These are phyloP conservation scores for Penicillium turbatum DNA, from an alignment of 495 filamentous ascomycete genomes.

Conservation along the genomic window DNA sequence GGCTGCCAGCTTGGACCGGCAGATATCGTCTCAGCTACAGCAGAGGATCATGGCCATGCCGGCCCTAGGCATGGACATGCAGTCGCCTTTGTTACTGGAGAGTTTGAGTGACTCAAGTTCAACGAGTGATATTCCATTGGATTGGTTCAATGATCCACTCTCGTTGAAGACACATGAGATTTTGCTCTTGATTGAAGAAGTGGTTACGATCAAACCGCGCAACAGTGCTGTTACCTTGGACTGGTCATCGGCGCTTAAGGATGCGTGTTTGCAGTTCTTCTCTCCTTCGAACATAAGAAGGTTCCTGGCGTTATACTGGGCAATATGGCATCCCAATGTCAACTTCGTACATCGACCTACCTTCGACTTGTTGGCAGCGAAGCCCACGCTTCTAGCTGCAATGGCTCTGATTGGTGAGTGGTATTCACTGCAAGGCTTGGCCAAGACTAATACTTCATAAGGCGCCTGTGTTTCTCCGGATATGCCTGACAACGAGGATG, in stretches of 20 bases:
- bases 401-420: constrained; percentile 19
- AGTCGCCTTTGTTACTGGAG: constrained; percentile 4
- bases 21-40: neutral
- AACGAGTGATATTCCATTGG: neutral
- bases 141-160: constrained; percentile 18
- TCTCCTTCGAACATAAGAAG: constrained; percentile 19
- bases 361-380: constrained; percentile 16
- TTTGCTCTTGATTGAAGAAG: constrained; percentile 20
- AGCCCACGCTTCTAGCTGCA: constrained; percentile 16
- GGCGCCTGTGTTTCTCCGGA: constrained; percentile 22
- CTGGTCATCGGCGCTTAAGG: constrained; percentile 18
- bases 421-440: neutral
- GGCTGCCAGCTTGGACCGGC: constrained; percentile 8
- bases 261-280: constrained; percentile 21
- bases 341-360: constrained; percentile 22
- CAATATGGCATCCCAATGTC: constrained; percentile 25
- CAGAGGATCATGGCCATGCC: neutral
- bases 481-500: constrained; percentile 20
- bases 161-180: constrained; percentile 25
- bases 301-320: constrained; percentile 19
- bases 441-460: neutral
- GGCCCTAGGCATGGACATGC: neutral
- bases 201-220: constrained; percentile 23
- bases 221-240: constrained; percentile 23
- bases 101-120: constrained; percentile 5